These are phyloP conservation scores for Penicillium sumatraense DNA, from an alignment of 2,329 filamentous ascomycete genomes.

Conservation along the genomic window DNA sequence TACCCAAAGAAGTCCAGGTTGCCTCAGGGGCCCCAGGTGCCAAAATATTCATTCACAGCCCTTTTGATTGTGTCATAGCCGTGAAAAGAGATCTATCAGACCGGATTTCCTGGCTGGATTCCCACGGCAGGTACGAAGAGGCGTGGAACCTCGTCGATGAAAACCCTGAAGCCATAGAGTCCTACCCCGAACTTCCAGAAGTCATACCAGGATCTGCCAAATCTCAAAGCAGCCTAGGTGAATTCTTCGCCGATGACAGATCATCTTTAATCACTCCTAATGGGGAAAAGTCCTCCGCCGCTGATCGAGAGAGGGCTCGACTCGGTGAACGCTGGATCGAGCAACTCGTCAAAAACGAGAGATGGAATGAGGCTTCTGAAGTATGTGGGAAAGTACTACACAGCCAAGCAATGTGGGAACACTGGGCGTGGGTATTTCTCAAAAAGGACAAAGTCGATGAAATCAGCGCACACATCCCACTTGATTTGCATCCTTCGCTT, in stretches of 20 bases:
- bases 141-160: conserved; percentile 90
- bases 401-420: conserved; percentile 84
- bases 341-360: conserved; percentile 73
- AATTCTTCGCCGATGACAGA: conserved; percentile 75
- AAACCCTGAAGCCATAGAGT: conserved; percentile 71
- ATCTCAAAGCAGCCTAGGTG: conserved; percentile 54
- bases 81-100: conserved; percentile 86
- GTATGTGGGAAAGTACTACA: conserved; percentile 82
- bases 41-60: conserved; percentile 94
- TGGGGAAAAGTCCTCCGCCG: conserved; percentile 64
- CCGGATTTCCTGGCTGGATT: conserved; percentile 82
- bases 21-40: conserved; percentile 61
- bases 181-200: conserved; percentile 43
- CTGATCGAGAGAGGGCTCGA: conserved; percentile 84
- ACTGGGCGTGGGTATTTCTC: conserved; percentile 93
- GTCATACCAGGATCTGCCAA: conserved; percentile 36
- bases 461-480: conserved; percentile 82
- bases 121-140: conserved; percentile 77
- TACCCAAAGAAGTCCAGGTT: conserved; percentile 50
- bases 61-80: conserved; percentile 93
- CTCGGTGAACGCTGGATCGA: conserved; percentile 94
- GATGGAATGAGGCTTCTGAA: conserved; percentile 79
- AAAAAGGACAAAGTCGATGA: conserved; percentile 86
- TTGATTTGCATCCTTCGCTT: conserved; percentile 76
- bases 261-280: conserved; percentile 66